A percentile compares a stretch with the other conserved stretches of the same genome.
phyloP scores from a whole-genome alignment of 2,329 filamentous ascomycete genomes.

The Didymella pomorum region DNA sequence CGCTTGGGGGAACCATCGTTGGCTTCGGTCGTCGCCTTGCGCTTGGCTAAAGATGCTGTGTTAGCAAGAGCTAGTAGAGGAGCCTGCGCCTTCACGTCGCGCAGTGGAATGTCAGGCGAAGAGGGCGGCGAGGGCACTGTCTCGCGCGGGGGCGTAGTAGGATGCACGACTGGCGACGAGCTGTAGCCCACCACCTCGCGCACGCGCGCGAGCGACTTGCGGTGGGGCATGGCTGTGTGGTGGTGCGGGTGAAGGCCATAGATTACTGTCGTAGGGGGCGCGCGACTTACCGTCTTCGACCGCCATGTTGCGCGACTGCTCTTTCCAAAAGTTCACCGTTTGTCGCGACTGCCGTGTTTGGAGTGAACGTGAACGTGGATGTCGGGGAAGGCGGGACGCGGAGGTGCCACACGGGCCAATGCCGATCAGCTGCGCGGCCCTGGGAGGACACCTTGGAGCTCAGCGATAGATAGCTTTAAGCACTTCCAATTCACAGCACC shows the following conservation, averaged over 20 bases:
- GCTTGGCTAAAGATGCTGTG: conserved; percentile 61
- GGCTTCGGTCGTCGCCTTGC: conserved; percentile 76
- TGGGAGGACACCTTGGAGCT: conserved; percentile 40
- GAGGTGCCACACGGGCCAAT: conserved; percentile 29
- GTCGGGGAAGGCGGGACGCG: conserved; percentile 29
- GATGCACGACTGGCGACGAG: conserved; percentile 20
- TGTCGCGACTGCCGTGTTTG: conserved; percentile 19
- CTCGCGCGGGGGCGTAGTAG: conserved; percentile 4
- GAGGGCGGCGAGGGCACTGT: conserved; percentile 9
- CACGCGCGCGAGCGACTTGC: conserved; percentile 9
- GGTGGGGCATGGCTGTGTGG: conserved; percentile 8
- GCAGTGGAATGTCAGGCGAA: conserved; percentile 27
- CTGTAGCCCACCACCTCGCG: conserved; percentile 32
- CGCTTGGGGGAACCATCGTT: conserved; percentile 70
- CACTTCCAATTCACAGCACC: conserved; percentile 30
- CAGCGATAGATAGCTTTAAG: neutral
- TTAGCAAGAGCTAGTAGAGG: conserved; percentile 25
- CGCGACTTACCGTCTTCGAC: conserved; percentile 50
- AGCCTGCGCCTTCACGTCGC: neutral
- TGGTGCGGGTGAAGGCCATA: neutral
- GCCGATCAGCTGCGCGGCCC: conserved; percentile 21
- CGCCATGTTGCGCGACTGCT: conserved; percentile 38
- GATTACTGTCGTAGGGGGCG: neutral
- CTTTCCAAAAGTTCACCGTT: conserved; percentile 5
- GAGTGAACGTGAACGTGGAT: conserved; percentile 11